phyloP scores from a whole-genome alignment of 2,329 filamentous ascomycete species.

The Teratosphaeria pseudoeucalypti region DNA sequence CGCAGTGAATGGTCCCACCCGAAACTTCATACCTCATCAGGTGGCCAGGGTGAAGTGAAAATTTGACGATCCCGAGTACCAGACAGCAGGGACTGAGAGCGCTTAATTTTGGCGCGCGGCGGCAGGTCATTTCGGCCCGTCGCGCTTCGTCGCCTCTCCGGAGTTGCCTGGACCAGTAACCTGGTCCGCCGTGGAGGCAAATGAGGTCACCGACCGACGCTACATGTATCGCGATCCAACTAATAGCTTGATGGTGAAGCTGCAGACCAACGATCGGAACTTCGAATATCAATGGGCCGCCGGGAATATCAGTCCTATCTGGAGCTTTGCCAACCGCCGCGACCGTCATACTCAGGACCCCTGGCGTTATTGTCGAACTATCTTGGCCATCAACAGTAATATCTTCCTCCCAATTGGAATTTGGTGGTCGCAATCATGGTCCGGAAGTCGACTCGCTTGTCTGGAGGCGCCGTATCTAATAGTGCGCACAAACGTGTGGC shows the following conservation, averaged over 20 bases:
- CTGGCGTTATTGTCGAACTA: too few relatives aligned
- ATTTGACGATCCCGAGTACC: background rate
- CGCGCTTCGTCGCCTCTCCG: background rate
- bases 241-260: background rate
- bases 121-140: background rate
- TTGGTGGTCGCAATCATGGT: slow-evolving; percentile 9
- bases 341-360: background rate
- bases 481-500: slow-evolving; percentile 18
- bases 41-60: background rate
- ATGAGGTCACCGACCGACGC: background rate
- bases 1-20: background rate
- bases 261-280: background rate
- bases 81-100: background rate
- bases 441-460: slow-evolving; percentile 18
- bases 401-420: background rate
- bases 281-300: background rate
- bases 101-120: background rate
- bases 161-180: background rate
- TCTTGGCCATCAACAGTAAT: too few relatives aligned
- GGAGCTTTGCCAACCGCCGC: background rate
- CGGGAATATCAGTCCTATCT: background rate
- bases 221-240: background rate
- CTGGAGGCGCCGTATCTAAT: slow-evolving; percentile 3
- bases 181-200: background rate
- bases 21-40: too few relatives aligned